Conservation (phyloP, 1,284 basidiomycete genomes). For the Salmacisia buchloeana region DNA sequence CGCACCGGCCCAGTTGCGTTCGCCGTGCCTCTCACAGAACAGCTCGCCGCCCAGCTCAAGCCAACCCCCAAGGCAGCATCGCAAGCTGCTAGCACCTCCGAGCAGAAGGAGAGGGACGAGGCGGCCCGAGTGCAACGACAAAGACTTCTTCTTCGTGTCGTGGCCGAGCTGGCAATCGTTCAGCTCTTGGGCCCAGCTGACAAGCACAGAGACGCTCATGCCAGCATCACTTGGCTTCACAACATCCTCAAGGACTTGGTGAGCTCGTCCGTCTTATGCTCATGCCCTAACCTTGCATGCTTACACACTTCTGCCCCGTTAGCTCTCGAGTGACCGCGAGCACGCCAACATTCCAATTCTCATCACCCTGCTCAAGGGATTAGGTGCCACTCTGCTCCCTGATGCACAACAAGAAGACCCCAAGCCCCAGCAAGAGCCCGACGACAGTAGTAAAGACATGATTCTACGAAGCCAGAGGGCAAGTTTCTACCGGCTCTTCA, state of each 20-base stretch:
- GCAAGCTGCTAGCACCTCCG: constrained; percentile 60
- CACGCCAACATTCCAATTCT: constrained; percentile 78
- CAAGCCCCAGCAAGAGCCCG: constrained; percentile 17
- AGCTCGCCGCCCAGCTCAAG: constrained; percentile 62
- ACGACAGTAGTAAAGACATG: constrained; percentile 11
- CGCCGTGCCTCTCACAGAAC: constrained; percentile 65
- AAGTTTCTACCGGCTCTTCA: constrained; percentile 87
- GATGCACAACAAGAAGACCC: constrained; percentile 1
- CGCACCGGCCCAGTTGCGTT: constrained; percentile 72
- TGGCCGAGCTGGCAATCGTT: constrained; percentile 81
- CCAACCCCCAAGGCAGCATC: constrained; percentile 54
- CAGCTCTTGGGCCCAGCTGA: constrained; percentile 56
- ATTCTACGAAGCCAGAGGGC: constrained; percentile 69
- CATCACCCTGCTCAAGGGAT: constrained; percentile 76
- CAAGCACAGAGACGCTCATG: constrained; percentile 10
- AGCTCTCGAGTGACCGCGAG: constrained; percentile 80
- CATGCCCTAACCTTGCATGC: constrained; percentile 2
- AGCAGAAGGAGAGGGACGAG: constrained; percentile 92
- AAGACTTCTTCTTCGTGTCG: constrained; percentile 75
- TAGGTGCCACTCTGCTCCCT: constrained; percentile 70
- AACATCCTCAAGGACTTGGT: constrained; percentile 59
- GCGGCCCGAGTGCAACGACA: constrained; percentile 71
- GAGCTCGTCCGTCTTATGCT: constrained; percentile 38
- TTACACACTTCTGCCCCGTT: constrained; percentile 16
- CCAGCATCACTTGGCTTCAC: constrained; percentile 60